phyloP scores from a whole-genome alignment of 2,329 filamentous ascomycete species.

The Fusarium agapanthi region DNA sequence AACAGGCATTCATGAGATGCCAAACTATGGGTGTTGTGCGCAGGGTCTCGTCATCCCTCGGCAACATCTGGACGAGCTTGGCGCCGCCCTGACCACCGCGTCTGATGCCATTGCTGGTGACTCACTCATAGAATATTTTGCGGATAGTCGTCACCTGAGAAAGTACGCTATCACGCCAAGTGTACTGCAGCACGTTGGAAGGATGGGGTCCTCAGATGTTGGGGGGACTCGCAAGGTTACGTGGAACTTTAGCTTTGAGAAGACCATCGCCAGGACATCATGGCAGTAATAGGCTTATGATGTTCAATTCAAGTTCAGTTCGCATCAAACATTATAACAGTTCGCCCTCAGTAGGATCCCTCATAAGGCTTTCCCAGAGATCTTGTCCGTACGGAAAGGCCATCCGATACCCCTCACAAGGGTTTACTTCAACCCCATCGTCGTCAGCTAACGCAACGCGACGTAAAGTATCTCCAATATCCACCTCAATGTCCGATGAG shows the following conservation, averaged over 20 bases:
- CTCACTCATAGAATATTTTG: constrained; percentile 44
- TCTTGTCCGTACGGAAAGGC: background rate
- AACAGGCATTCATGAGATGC: constrained; percentile 45
- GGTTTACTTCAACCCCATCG: background rate
- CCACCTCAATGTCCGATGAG: background rate
- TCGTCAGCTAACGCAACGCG: background rate
- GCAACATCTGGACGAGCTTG: constrained; percentile 36
- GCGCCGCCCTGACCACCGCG: constrained; percentile 21
- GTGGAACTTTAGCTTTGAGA: constrained; percentile 47
- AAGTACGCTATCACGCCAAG: constrained; percentile 48
- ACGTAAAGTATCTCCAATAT: background rate
- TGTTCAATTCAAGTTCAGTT: background rate
- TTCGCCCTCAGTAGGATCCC: background rate
- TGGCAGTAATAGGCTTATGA: background rate
- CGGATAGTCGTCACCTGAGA: constrained; percentile 34
- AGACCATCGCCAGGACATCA: background rate
- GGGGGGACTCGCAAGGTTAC: constrained; percentile 38
- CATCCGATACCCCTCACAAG: background rate
- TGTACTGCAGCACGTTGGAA: constrained; percentile 47
- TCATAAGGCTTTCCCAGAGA: background rate
- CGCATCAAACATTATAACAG: background rate
- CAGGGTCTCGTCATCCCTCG: constrained; percentile 47
- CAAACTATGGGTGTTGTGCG: constrained; percentile 48
- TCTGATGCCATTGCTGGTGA: constrained; percentile 42
- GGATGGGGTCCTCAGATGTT: constrained; percentile 39